Evolutionary conservation across 345 rosid species (phyloP).

Genomic region (Pugionium cornutum): DNA sequence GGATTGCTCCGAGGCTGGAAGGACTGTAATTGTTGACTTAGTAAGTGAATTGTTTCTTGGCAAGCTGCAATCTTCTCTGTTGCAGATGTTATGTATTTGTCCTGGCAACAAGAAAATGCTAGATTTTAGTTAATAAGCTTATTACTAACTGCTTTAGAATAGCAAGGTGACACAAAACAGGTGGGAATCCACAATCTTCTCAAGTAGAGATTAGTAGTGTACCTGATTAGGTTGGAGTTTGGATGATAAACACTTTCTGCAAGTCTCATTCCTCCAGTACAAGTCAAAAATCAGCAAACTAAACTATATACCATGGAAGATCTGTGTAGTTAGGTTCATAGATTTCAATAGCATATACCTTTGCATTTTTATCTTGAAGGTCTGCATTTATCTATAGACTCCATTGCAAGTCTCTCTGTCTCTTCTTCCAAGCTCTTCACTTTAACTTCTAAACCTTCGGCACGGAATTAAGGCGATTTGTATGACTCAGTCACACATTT

Average conservation of each 20-base stretch:
- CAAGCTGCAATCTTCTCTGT: conserved; percentile 78
- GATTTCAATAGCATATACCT: conserved; percentile 38
- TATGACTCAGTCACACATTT: conserved; percentile 82
- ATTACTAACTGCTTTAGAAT: conserved; percentile 1
- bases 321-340: not conserved
- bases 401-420: conserved; percentile 47
- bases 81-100: conserved; percentile 57
- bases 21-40: conserved; percentile 65
- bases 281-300: conserved; percentile 19
- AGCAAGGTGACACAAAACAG: not conserved
- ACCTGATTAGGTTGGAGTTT: conserved; percentile 58
- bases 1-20: conserved; percentile 39
- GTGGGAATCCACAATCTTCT: not conserved
- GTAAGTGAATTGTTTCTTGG: conserved; percentile 70
- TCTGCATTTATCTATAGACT: conserved; percentile 52
- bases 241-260: conserved; percentile 40
- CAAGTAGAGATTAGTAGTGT: conserved; percentile 11
- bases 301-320: conserved; percentile 16
- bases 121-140: not conserved
- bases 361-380: conserved; percentile 53
- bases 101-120: conserved; percentile 45
- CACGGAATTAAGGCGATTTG: conserved; percentile 56
- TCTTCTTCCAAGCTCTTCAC: conserved; percentile 51
- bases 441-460: conserved; percentile 54
- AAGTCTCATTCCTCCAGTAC: conserved; percentile 47